Evolutionary conservation across 108 stramenopile species (phyloP).

Genomic region (Aurantiochytrium sp.): DNA sequence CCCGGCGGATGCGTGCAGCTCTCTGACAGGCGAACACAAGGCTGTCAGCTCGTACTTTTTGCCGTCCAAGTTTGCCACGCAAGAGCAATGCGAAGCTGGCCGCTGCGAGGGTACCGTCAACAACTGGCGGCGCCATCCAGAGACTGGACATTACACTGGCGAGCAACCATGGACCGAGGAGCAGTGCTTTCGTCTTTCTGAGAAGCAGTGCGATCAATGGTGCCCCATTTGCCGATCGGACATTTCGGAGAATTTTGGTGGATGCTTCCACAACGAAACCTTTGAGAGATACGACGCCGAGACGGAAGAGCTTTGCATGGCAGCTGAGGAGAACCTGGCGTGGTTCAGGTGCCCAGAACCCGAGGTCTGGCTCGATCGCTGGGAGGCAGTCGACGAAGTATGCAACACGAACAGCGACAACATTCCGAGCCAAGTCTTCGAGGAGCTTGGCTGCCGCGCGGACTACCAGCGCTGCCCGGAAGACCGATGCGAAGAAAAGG

Average conservation of each 20-base stretch:
- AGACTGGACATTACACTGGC: neutral
- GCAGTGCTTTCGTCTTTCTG: neutral
- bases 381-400: neutral
- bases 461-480: neutral
- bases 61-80: neutral
- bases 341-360: neutral
- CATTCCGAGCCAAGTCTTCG: neutral
- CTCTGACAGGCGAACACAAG: neutral
- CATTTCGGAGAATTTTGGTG: neutral
- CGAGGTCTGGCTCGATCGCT: neutral
- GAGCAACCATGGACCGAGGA: neutral
- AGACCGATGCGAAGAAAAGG: neutral
- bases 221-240: neutral
- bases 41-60: neutral
- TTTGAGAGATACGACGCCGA: neutral
- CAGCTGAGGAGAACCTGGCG: neutral
- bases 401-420: neutral
- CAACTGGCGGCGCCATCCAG: neutral
- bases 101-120: neutral
- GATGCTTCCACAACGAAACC: neutral
- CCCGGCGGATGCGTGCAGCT: neutral
- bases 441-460: neutral
- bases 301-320: neutral
- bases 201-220: neutral
- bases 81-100: neutral